These are phyloP conservation scores for Sordaria brevicollis DNA, from an alignment of 495 filamentous ascomycete genomes.

Conservation along the genomic window DNA sequence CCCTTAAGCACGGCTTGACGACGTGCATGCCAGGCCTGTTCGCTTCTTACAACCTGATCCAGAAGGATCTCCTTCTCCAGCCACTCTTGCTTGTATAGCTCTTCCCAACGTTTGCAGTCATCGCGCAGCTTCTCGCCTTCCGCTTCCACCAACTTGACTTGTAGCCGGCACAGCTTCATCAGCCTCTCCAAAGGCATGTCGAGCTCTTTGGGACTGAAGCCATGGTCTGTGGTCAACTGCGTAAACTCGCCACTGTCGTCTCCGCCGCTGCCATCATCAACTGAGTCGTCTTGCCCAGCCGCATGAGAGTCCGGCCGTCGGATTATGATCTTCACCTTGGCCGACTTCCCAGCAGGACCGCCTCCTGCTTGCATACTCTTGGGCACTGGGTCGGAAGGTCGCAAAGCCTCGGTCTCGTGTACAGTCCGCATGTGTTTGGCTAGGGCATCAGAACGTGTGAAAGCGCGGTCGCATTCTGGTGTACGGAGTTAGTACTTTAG, in stretches of 20 bases:
- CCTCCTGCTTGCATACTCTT: conserved; percentile 52
- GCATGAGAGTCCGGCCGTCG: conserved; percentile 46
- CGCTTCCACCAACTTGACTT: conserved; percentile 71
- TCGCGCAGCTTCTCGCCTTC: conserved; percentile 51
- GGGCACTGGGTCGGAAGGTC: conserved; percentile 77
- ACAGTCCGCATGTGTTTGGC: conserved; percentile 99
- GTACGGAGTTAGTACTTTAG: neutral
- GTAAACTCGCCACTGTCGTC: conserved; percentile 38
- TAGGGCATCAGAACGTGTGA: conserved; percentile 91
- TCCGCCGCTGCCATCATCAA: conserved; percentile 41
- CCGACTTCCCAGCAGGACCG: conserved; percentile 44
- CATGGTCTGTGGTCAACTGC: conserved; percentile 45
- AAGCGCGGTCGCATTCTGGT: conserved; percentile 91
- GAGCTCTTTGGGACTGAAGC: conserved; percentile 66
- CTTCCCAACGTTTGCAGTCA: conserved; percentile 57
- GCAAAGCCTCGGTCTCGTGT: conserved; percentile 88
- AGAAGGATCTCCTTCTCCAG: conserved; percentile 65
- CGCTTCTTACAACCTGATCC: conserved; percentile 42
- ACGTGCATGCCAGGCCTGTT: conserved; percentile 38
- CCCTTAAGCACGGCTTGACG: conserved; percentile 31
- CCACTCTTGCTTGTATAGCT: conserved; percentile 67
- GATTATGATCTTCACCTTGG: conserved; percentile 55
- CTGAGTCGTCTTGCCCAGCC: conserved; percentile 41
- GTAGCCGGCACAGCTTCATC: conserved; percentile 60
- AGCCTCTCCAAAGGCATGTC: conserved; percentile 57